Evolutionary conservation across 768 basidiomycete species (phyloP).

Genomic region (Suillus sp.): DNA sequence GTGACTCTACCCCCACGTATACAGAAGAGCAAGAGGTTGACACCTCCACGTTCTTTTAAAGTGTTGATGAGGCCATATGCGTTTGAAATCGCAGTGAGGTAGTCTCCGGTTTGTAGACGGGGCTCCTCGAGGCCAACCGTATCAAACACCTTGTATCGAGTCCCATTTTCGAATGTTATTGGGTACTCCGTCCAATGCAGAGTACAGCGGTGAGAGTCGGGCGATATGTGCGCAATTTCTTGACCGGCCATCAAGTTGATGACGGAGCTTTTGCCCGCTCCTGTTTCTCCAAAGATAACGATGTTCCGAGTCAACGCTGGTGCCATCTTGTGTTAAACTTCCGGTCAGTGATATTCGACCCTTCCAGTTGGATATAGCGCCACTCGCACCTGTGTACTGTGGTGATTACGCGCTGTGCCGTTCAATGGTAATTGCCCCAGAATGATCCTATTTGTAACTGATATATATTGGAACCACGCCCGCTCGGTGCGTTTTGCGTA

Average conservation of each 20-base stretch:
- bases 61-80: constrained; percentile 36
- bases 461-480: not conserved
- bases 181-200: constrained; percentile 34
- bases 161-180: constrained; percentile 21
- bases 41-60: constrained; percentile 34
- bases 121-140: constrained; percentile 40
- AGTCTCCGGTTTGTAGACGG: constrained; percentile 27
- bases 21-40: constrained; percentile 44
- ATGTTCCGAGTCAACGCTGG: constrained; percentile 34
- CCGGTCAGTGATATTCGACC: not conserved
- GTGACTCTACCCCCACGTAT: constrained; percentile 45
- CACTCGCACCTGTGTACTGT: not conserved
- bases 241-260: constrained; percentile 36
- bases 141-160: constrained; percentile 33
- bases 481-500: not conserved
- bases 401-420: not conserved
- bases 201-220: constrained; percentile 40
- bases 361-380: not conserved
- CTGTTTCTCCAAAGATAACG: constrained; percentile 48
- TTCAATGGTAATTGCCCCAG: not conserved
- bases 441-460: not conserved
- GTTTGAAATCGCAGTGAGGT: constrained; percentile 33
- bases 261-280: constrained; percentile 38
- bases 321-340: not conserved
- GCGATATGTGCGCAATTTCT: constrained; percentile 26